Evolutionary conservation across 257 asterid species (phyloP).

Genomic region (Haberlea rhodopensis): DNA sequence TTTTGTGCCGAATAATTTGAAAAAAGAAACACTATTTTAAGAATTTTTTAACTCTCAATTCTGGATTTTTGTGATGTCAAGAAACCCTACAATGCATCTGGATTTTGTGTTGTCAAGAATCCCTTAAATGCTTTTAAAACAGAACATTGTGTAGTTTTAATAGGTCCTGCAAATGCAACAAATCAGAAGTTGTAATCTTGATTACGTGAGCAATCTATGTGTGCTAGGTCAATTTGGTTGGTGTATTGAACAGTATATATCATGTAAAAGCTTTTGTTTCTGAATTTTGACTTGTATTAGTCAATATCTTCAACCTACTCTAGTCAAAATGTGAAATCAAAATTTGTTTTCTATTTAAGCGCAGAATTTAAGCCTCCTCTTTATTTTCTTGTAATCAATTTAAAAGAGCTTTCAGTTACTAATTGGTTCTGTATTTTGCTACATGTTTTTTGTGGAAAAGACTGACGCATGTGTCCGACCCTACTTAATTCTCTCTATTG

Average conservation of each 20-base stretch:
- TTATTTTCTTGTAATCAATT: not conserved
- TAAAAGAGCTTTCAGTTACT: not conserved
- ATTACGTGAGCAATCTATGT: not conserved
- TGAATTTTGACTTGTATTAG: too few relatives aligned
- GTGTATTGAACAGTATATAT: not conserved
- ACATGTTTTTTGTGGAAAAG: too few relatives aligned
- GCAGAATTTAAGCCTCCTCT: not conserved
- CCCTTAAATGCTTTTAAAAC: not conserved
- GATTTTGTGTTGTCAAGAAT: too few relatives aligned
- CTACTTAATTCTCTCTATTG: too few relatives aligned
- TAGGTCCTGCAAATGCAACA: not conserved
- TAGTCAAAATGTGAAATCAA: too few relatives aligned
- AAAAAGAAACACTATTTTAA: not conserved
- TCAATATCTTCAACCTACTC: not conserved
- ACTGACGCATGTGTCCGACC: too few relatives aligned
- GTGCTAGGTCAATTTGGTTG: not conserved
- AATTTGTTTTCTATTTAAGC: not conserved
- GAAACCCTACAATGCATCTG: too few relatives aligned
- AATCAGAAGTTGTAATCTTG: not conserved
- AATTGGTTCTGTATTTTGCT: not conserved
- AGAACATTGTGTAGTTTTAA: too few relatives aligned
- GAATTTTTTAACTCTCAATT: not conserved
- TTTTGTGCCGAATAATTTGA: not conserved
- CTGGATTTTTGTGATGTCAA: not conserved
- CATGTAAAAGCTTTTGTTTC: too few relatives aligned